Conservation (phyloP, 2,329 filamentous ascomycete species). For the Cercospora canescens region DNA sequence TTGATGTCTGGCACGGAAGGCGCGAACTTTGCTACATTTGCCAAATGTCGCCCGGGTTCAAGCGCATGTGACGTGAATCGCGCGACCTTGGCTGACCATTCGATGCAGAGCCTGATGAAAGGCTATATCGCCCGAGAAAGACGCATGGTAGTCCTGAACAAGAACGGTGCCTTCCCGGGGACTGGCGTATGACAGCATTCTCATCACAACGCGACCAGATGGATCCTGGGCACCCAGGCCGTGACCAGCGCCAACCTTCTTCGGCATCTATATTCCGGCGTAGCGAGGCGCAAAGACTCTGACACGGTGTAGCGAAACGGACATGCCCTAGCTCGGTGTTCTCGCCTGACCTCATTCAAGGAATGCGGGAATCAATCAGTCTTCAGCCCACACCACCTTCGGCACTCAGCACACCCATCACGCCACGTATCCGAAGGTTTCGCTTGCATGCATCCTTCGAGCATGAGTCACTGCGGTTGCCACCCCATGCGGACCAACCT, state of each 20-base stretch:
- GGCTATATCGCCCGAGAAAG: constrained; percentile 94
- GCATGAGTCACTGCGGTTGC: constrained; percentile 4
- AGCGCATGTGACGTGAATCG: not conserved
- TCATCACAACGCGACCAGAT: not conserved
- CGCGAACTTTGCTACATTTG: not conserved
- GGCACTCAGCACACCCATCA: not conserved
- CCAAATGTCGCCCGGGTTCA: not conserved
- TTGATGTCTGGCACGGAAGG: constrained; percentile 16
- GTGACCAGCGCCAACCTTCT: not conserved
- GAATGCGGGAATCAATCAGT: not conserved
- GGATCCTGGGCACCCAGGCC: not conserved
- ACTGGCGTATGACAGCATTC: constrained; percentile 61
- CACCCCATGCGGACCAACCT: not conserved
- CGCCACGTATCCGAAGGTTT: not conserved
- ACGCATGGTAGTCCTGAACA: constrained; percentile 88
- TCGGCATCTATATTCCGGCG: not conserved
- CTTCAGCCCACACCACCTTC: not conserved
- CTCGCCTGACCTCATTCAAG: not conserved
- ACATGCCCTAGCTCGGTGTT: not conserved
- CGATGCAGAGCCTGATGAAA: constrained; percentile 83
- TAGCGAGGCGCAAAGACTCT: not conserved
- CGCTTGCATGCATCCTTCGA: not conserved
- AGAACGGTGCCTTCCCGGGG: constrained; percentile 87
- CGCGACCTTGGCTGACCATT: not conserved
- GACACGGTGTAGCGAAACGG: not conserved